Percentiles rank a stretch among this genome's conserved stretches.
These are phyloP conservation scores for Lasiodiplodia citricola DNA, from an alignment of 2,329 filamentous ascomycete species.

Conservation along the genomic window DNA sequence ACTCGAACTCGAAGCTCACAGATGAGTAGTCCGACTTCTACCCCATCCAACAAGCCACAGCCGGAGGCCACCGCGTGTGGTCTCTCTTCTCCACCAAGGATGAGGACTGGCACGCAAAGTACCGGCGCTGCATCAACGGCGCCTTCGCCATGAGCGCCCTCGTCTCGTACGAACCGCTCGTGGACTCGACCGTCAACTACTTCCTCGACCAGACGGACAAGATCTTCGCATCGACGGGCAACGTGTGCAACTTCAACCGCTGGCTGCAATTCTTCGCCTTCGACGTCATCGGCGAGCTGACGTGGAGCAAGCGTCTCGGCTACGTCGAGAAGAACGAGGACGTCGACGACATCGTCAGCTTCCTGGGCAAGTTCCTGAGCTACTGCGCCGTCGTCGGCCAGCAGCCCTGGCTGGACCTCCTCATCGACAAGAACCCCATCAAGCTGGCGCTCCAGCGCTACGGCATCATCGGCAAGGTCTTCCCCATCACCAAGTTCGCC, in stretches of 20 bases:
- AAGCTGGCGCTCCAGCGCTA: conserved; percentile 70
- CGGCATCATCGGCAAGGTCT: conserved; percentile 70
- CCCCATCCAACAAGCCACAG: conserved; percentile 75
- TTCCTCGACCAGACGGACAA: conserved; percentile 64
- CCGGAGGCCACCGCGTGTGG: conserved; percentile 69
- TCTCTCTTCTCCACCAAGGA: conserved; percentile 79
- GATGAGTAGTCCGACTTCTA: conserved; percentile 75
- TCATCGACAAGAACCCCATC: conserved; percentile 77
- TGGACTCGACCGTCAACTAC: conserved; percentile 74
- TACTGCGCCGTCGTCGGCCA: conserved; percentile 79
- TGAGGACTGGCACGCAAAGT: conserved; percentile 75
- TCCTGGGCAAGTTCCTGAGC: conserved; percentile 67
- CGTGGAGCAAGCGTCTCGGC: conserved; percentile 75
- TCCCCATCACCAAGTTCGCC: conserved; percentile 76
- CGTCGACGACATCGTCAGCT: conserved; percentile 73
- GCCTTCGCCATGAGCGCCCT: conserved; percentile 80
- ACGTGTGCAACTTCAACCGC: conserved; percentile 66
- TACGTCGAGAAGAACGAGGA: conserved; percentile 78
- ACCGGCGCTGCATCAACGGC: conserved; percentile 75
- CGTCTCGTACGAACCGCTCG: conserved; percentile 79
- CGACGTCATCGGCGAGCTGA: conserved; percentile 79
- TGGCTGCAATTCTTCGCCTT: conserved; percentile 86
- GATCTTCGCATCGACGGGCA: conserved; percentile 48
- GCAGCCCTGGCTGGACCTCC: conserved; percentile 71
- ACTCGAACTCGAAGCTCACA: not conserved